Evolutionary conservation across 139 green algal genomes (phyloP), one percentile per base, ranked within the genome.

Genomic region (Volvox reticuliferus): DNA sequence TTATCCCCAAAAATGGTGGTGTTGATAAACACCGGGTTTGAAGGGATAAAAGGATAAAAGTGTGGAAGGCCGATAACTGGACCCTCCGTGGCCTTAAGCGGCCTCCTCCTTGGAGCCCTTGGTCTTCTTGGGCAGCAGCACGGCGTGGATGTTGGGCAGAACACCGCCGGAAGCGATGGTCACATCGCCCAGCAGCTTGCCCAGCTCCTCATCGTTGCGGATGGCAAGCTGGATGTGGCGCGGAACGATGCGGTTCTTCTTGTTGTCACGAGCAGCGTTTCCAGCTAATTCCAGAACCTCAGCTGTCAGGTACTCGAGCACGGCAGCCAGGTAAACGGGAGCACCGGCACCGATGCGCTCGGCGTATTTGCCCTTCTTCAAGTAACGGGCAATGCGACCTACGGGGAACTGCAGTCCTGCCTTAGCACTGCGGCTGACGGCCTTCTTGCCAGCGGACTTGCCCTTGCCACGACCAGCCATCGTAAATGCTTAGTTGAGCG

Each of bases 211-310:
- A 87, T 99, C 97, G 91, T 98, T 99, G 88, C 96, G 93, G 78
- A 99, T 96, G 32, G 97, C 97, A 81, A 99, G 95, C 95, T 98
- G 97, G 91, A 99, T 98, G 94, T 98, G 97, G 68, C 96, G 91
- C 26, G 96, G 95, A 0, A 96, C 82, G 83, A 99, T 98, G 82
- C 97, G 95, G 61, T 93, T 97, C 95, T 98, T 98, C 96, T 98
- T 98, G 96, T 98, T 99, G 95, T 99, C 97, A 61, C 96, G 93
- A 63, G 97, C 94, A 61, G 97, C 97, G 93, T 98, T 98, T 85
- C 96, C 96, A 78, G 95, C 95, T 69, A 98, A 92, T 94, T 98
- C 96, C 65, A 98, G 93, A 44, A 98, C 95, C 94, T 98, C 95
- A 35, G 94, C 94, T 20, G 35, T 71, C 44, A 96, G 92, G 94